Percentiles rank a stretch among this genome's conserved stretches.
phyloP scores from a whole-genome alignment of 2,329 filamentous ascomycete species.

The Aciculosporium take region DNA sequence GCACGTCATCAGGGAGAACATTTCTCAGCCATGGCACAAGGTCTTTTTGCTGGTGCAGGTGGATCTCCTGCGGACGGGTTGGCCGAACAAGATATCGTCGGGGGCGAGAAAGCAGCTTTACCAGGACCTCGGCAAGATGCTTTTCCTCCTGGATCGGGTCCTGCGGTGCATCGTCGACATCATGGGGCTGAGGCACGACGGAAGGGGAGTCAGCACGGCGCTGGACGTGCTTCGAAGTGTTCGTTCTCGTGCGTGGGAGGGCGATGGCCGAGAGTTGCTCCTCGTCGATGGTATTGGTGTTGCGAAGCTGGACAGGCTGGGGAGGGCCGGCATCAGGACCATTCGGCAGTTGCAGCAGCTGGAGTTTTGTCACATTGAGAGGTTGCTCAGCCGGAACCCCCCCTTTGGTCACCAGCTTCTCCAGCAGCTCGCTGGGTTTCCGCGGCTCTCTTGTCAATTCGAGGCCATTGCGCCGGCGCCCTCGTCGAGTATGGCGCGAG shows the following conservation, averaged over 20 bases:
- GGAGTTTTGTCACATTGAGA: constrained; percentile 62
- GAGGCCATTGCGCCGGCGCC: constrained; percentile 16
- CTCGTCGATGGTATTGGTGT: constrained; percentile 70
- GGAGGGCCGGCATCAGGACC: constrained; percentile 52
- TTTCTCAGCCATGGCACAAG: constrained; percentile 56
- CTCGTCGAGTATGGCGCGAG: not conserved
- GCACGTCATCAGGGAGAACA: constrained; percentile 20
- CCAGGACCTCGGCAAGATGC: constrained; percentile 18
- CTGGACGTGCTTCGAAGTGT: constrained; percentile 69
- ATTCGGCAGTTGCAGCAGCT: constrained; percentile 55
- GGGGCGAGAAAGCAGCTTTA: constrained; percentile 19
- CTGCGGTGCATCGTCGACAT: constrained; percentile 26
- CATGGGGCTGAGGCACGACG: constrained; percentile 36
- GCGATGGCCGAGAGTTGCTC: constrained; percentile 63
- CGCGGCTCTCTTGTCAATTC: constrained; percentile 33
- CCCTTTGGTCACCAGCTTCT: constrained; percentile 65
- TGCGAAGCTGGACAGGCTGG: constrained; percentile 60
- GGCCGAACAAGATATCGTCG: constrained; percentile 34
- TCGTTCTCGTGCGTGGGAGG: constrained; percentile 66
- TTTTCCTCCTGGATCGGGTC: constrained; percentile 18
- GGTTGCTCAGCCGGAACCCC: constrained; percentile 61
- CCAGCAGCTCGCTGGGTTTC: constrained; percentile 54
- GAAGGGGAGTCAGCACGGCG: constrained; percentile 50
- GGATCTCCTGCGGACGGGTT: constrained; percentile 48
- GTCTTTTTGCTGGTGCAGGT: constrained; percentile 62